Evolutionary conservation across 805 yeast species (phyloP), one percentile per base, ranked within the genome.

Genomic region (Debaryomyces maramus): DNA sequence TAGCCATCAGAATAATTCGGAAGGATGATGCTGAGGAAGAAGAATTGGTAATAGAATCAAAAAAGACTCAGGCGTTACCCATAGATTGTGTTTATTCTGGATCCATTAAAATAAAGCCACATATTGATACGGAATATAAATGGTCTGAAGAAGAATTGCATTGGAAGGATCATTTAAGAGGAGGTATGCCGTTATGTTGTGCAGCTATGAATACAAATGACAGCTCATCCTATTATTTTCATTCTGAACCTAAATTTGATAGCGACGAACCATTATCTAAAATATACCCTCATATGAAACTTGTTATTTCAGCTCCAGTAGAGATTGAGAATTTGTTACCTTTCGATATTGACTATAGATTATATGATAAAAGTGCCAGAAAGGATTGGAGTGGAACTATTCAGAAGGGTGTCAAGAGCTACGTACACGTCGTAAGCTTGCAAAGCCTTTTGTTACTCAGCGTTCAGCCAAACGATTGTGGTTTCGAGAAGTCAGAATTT

Each of bases 271-370:
- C 88, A 0, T 64, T 89, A 18, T 75, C 86, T 0, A 70, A 73
- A 42, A 74, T 86, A 1, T 95, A 88, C 53, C 99, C 99, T 0
- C 93, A 87, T 52, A 75, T 91, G 86, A 75, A 71, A 6, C 64
- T 93, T 17, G 74, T 81, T 3, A 64, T 93, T 5, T 80, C 93
- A 0, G 88, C 98, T 0, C 98, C 99, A 0, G 63, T 93, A 33
- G 87, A 86, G 50, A 71, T 93, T 42, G 89, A 86, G 49, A 93
- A 93, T 53, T 66, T 88, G 37, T 60, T 95, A 36, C 98, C 99
- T 0, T 85, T 76, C 55, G 96, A 87, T 51, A 61, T 91, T 32
- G 71, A 77, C 14, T 88, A 85, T 63, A 70, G 85, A 41, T 70
- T 93, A 10, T 85, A 84, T 59, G 93, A 89, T 57, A 86, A 87